phyloP scores from a whole-genome alignment of 225 moss, liverwort and hornwort species.

The Antitrichia curtipendula region DNA sequence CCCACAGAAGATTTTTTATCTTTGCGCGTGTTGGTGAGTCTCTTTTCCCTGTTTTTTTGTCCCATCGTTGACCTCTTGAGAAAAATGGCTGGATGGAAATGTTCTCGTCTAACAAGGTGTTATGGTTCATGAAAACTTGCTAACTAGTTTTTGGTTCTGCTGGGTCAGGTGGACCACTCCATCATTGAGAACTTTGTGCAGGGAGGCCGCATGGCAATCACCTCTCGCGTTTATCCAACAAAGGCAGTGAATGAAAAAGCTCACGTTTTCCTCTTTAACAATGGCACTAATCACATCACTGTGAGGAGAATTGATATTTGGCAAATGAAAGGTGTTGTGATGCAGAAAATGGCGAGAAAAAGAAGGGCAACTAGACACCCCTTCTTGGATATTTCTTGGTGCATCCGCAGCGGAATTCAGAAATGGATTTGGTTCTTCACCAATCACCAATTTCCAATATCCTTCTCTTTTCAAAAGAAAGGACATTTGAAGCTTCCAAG shows the following conservation, averaged over 20 bases:
- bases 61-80: background rate
- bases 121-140: background rate
- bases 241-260: conserved; percentile 1
- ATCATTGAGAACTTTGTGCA: conserved; percentile 26
- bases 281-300: background rate
- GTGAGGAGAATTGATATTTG: conserved; percentile 15
- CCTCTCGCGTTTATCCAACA: conserved; percentile 20
- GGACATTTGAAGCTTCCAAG: background rate
- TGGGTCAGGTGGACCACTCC: conserved; percentile 18
- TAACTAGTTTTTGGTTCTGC: background rate
- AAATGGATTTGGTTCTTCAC: background rate
- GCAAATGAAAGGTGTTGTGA: conserved; percentile 11
- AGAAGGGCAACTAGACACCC: background rate
- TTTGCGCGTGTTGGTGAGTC: conserved; percentile 13
- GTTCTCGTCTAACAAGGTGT: background rate
- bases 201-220: conserved; percentile 17
- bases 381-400: background rate
- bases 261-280: conserved; percentile 24
- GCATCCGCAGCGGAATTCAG: background rate
- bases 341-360: background rate
- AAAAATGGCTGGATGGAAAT: background rate
- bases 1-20: conserved; percentile 9
- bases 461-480: background rate
- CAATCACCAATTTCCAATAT: background rate
- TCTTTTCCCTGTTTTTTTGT: background rate